A percentile compares a stretch with the other conserved stretches of the same genome.
Conservation (phyloP, 192 early-diverging fungal species). For the Ramicandelaber brevisporus region DNA sequence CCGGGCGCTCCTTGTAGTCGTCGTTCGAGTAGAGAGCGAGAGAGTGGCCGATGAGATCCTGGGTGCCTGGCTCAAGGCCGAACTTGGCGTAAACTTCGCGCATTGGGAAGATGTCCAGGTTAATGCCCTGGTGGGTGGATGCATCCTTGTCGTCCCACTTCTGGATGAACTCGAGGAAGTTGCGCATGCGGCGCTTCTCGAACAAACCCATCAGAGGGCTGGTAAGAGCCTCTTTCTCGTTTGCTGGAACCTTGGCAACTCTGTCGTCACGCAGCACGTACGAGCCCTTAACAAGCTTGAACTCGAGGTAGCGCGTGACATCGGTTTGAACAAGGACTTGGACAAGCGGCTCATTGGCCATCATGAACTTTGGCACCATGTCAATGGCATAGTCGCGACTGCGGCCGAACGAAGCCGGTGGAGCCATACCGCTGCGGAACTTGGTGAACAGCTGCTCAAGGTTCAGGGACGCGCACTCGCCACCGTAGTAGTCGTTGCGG, state of each 20-base stretch:
- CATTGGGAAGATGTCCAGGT: constrained; percentile 56
- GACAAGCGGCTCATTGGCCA: constrained; percentile 95
- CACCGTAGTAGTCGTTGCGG: constrained; percentile 96
- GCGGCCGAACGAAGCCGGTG: constrained; percentile 27
- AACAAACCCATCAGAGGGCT: constrained; percentile 77
- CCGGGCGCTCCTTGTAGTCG: constrained; percentile 35
- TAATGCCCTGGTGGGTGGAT: constrained; percentile 59
- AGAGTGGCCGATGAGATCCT: constrained; percentile 95
- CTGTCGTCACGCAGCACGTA: constrained; percentile 74
- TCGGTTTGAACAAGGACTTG: constrained; percentile 93
- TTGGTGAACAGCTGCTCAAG: constrained; percentile 70
- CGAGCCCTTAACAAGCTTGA: constrained; percentile 84
- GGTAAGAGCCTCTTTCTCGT: constrained; percentile 58
- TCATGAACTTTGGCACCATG: constrained; percentile 98
- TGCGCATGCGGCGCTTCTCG: constrained; percentile 78
- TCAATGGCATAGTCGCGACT: constrained; percentile 93
- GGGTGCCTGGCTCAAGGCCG: constrained; percentile 75
- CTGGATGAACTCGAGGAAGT: constrained; percentile 91
- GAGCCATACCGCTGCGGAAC: constrained; percentile 25
- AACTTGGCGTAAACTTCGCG: constrained; percentile 69
- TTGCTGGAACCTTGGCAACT: constrained; percentile 90
- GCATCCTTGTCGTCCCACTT: constrained; percentile 66
- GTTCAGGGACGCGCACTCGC: constrained; percentile 85
- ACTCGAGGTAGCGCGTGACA: constrained; percentile 93
- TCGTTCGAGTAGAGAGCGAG: constrained; percentile 93